Evolutionary conservation across 108 stramenopile species (phyloP).

Genomic region (Pseudonitzschia multiseries): DNA sequence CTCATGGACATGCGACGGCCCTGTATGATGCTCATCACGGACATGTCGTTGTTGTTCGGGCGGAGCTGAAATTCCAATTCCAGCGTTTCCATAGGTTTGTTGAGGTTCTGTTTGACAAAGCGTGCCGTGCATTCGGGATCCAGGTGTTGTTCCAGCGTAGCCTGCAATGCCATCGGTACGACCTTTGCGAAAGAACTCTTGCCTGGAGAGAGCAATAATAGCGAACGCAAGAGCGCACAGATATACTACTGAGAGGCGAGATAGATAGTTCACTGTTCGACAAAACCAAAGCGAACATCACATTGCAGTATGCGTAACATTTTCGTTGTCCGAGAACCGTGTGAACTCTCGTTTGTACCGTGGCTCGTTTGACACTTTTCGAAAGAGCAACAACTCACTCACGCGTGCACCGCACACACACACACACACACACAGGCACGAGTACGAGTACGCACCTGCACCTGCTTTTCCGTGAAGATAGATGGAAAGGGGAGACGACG

Average conservation of each 20-base stretch:
- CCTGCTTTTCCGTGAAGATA: conserved; percentile 72
- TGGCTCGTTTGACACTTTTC: not conserved
- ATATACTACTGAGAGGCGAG: not conserved
- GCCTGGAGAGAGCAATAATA: not conserved
- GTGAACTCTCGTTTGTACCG: no score
- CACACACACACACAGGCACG: not conserved
- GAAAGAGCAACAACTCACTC: no score
- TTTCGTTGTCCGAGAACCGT: no score
- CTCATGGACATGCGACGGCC: conserved; percentile 59
- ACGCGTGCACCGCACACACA: no score
- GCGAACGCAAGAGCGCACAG: not conserved
- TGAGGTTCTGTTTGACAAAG: conserved; percentile 80
- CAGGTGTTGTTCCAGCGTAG: conserved; percentile 36
- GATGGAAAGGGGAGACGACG: conserved; percentile 51
- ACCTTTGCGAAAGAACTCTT: conserved; percentile 60
- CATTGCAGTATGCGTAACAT: no score
- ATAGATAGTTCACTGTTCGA: not conserved
- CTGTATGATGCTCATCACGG: conserved; percentile 80
- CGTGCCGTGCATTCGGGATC: conserved; percentile 65
- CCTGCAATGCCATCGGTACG: conserved; percentile 49
- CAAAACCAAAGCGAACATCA: not conserved
- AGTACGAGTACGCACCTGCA: conserved; percentile 38
- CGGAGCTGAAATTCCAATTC: conserved; percentile 59
- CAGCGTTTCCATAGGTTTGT: conserved; percentile 48
- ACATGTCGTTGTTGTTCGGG: conserved; percentile 79